phyloP scores from a whole-genome alignment of 495 filamentous ascomycete species.

The Penicillium odoratum region DNA sequence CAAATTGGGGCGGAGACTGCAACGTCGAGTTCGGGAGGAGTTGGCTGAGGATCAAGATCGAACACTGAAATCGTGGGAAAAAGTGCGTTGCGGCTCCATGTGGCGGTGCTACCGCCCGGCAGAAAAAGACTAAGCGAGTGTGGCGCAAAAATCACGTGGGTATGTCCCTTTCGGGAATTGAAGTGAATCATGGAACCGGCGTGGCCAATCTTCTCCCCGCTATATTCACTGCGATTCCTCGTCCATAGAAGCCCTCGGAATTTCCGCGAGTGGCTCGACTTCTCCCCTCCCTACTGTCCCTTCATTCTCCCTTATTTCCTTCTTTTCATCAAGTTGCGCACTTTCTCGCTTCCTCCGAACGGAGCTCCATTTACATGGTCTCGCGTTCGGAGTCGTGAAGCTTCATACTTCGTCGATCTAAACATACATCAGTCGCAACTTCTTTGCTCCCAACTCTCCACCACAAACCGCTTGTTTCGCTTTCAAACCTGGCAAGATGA shows the following conservation, averaged over 20 bases:
- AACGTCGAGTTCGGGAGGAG: conserved; percentile 65
- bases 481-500: conserved; percentile 36
- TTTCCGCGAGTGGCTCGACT: background rate
- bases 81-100: conserved; percentile 44
- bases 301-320: background rate
- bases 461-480: background rate
- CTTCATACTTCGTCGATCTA: conserved; percentile 36
- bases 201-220: conserved; percentile 10
- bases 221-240: conserved; percentile 14
- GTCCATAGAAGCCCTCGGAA: conserved; percentile 4
- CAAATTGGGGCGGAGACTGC: conserved; percentile 80
- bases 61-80: conserved; percentile 39
- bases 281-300: background rate
- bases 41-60: conserved; percentile 29
- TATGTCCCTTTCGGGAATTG: conserved; percentile 7
- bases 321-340: background rate
- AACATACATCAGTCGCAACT: conserved; percentile 17
- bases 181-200: conserved; percentile 3
- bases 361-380: conserved; percentile 26
- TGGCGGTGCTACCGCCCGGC: conserved; percentile 37
- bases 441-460: background rate
- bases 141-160: conserved; percentile 33
- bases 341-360: conserved; percentile 8
- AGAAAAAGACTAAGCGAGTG: conserved; percentile 40
- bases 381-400: conserved; percentile 50